Base-by-base conservation (phyloP, 768 basidiomycete species). In the Gloeopeniophorella convolvens region DNA sequence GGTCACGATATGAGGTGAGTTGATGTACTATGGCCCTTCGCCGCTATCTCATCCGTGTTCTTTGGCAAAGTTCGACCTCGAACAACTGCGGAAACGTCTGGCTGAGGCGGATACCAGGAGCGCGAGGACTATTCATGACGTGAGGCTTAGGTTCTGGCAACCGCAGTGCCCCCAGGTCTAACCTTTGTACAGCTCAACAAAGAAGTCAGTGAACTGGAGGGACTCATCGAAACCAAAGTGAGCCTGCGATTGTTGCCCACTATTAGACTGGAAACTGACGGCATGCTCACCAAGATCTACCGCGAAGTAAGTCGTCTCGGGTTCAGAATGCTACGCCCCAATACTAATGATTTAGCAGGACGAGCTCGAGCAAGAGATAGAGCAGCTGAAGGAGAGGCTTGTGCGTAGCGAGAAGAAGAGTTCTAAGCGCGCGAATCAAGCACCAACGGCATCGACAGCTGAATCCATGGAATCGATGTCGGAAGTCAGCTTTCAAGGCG, bases 201-300 rank as follows among this genome's bases (percentile, higher is more conserved):
- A 60, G 92, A 97, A 69, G 86, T 98, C 43, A 80, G 83, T 46
- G 93, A 97, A 63, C 75, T 97, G 16, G 95, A 98, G 66, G 77
- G 84, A 32, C 73, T 99, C 34, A 83, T 97, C n/a, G 95, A 99
- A 64, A 78, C 89, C 46, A 97, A 96, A 80, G 90, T 89, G 53
- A 62, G 59, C 42, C n/a, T 34, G 18, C 8, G 12, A 48, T 15
- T 35, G 15, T 24, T 53, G 18, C 48, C 30, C 27, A 28, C 24
- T 27, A 42, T 32, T 9, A 18, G 10, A 21, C 15, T 24, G 16
- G 20, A 2, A n/a, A 26, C 20, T 24, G 15, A 56, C n/a, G 16
- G 16, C 13, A 16, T 43, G 40, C 26, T 4, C 9, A 26, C 31
- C 11, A 54, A 90, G 88, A 92, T 93, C 56, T 91, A 92, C 63